Conservation (phyloP, 169 alveolate species). For the Plasmodium malariae region DNA sequence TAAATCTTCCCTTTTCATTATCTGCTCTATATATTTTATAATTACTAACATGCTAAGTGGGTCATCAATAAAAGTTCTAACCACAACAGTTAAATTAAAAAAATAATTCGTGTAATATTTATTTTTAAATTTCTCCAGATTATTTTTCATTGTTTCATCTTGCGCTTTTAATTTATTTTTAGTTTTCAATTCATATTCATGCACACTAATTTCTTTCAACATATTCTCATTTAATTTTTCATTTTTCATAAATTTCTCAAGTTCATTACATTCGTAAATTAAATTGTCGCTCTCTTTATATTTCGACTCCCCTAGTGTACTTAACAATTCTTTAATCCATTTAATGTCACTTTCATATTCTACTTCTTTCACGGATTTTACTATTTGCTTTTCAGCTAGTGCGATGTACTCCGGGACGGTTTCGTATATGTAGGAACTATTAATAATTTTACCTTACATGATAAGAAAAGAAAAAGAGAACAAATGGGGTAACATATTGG, state of each 20-base stretch:
- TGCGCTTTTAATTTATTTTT: conserved; percentile 25
- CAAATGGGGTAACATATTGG: too few relatives aligned
- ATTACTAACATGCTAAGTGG: conserved; percentile 48
- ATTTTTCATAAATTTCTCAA: conserved; percentile 37
- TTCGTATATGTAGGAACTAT: conserved; percentile 55
- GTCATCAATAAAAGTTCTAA: conserved; percentile 44
- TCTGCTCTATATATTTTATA: conserved; percentile 45
- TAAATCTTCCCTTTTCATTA: conserved; percentile 47
- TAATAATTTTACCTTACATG: conserved; percentile 39
- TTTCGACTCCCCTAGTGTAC: conserved; percentile 9
- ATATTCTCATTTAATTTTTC: conserved; percentile 27
- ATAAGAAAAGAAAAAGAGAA: conserved; percentile 1
- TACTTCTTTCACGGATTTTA: not conserved
- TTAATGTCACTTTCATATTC: not conserved
- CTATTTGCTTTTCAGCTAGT: conserved; percentile 6
- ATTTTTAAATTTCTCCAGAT: conserved; percentile 26
- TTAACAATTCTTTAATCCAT: conserved; percentile 14
- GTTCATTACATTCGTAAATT: conserved; percentile 41
- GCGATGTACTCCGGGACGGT: conserved; percentile 55
- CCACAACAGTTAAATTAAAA: conserved; percentile 45
- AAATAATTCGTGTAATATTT: conserved; percentile 60
- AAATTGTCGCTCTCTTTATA: conserved; percentile 25
- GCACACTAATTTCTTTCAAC: conserved; percentile 10
- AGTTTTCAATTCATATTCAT: conserved; percentile 21
- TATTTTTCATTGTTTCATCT: conserved; percentile 53